Evolutionary conservation across 73 alveolate genomes (phyloP).

Genomic region (Stentor roeselii): DNA sequence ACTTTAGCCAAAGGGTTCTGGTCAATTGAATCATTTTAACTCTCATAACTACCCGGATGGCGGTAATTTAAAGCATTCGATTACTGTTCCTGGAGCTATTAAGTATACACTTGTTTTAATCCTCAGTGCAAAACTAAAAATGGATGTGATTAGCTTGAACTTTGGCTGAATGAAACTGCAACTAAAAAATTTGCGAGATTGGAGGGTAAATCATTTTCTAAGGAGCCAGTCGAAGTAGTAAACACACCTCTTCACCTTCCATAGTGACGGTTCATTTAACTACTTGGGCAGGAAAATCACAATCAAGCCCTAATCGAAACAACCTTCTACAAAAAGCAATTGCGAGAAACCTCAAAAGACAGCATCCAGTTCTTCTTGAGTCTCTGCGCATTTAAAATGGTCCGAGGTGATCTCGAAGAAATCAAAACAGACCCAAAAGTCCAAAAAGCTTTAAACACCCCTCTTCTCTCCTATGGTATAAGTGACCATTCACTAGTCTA

Average conservation of each 20-base stretch:
- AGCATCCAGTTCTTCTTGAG: background rate
- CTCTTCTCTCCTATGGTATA: background rate
- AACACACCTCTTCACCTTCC: background rate
- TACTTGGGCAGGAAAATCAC: conserved; percentile 15
- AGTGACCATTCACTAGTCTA: background rate
- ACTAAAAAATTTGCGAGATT: background rate
- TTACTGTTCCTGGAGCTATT: background rate
- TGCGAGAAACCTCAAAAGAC: background rate
- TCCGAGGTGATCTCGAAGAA: background rate
- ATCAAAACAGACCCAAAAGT: background rate
- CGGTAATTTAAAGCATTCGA: background rate
- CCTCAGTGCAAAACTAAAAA: conserved; percentile 21
- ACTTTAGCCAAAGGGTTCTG: background rate
- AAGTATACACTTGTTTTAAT: background rate
- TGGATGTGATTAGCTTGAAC: conserved; percentile 9
- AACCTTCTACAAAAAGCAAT: background rate
- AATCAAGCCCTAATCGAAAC: background rate
- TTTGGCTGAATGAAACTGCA: background rate
- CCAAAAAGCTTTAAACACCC: background rate
- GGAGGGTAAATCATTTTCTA: conserved; percentile 15
- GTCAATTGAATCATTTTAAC: background rate
- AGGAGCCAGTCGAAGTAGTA: background rate
- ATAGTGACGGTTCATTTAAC: background rate
- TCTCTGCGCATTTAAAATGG: background rate
- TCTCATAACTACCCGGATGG: background rate